Percentiles rank a stretch among this genome's conserved stretches.
Evolutionary conservation across 768 basidiomycete genomes (phyloP).

Genomic region (Pisolithus sp.): DNA sequence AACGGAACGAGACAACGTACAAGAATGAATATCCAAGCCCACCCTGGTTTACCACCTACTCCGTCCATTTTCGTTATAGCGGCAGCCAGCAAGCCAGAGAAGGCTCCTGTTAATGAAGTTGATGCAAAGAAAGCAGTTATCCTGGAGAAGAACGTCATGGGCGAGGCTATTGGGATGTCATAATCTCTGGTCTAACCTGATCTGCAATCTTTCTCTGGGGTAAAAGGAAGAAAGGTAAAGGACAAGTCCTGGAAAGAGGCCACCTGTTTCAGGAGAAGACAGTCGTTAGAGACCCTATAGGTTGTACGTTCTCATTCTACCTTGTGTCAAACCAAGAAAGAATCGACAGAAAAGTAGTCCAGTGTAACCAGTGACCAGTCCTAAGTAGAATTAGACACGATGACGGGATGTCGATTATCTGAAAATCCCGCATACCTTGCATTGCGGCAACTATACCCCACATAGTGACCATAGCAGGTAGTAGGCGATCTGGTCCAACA

Average conservation of each 20-base stretch:
- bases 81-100: conserved; percentile 59
- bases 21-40: conserved; percentile 58
- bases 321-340: conserved; percentile 53
- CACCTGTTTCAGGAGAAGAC: conserved; percentile 31
- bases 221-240: conserved; percentile 50
- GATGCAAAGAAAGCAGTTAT: conserved; percentile 34
- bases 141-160: conserved; percentile 16
- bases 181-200: conserved; percentile 7
- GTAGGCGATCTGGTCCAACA: too few species aligned
- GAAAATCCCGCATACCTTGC: neutral
- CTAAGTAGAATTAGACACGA: conserved; percentile 17
- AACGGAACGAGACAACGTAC: conserved; percentile 18
- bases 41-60: conserved; percentile 44
- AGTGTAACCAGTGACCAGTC: conserved; percentile 41
- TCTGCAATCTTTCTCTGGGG: conserved; percentile 25
- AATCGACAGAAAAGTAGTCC: conserved; percentile 48
- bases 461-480: too few species aligned
- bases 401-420: neutral
- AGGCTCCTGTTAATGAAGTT: conserved; percentile 51
- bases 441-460: too few species aligned
- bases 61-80: conserved; percentile 55
- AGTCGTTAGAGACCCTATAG: neutral
- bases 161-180: neutral
- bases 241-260: conserved; percentile 52
- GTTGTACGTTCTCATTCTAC: conserved; percentile 22